Evolutionary conservation across 257 asterid genomes (phyloP).

Genomic region (Fraxinus anomala): DNA sequence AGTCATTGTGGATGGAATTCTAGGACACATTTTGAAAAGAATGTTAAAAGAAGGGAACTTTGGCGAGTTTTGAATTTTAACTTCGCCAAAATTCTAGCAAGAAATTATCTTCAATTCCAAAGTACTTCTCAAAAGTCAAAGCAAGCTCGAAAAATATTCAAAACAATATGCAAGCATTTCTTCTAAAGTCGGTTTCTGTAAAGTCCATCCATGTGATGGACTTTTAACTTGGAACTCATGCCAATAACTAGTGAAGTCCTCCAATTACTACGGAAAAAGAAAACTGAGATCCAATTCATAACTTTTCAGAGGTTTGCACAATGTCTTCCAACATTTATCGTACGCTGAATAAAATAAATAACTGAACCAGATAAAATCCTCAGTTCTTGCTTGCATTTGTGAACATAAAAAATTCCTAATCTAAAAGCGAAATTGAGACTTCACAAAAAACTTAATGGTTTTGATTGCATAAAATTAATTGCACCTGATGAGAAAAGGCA

Average conservation of each 20-base stretch:
- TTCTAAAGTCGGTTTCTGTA: neutral
- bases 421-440: neutral
- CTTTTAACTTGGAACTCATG: neutral
- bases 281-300: constrained; percentile 5
- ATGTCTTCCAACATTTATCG: neutral
- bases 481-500: neutral
- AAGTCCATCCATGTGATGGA: neutral
- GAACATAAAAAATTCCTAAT: neutral
- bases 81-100: neutral
- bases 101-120: neutral
- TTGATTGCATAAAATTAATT: neutral
- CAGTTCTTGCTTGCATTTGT: neutral
- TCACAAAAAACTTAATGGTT: neutral
- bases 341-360: neutral
- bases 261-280: neutral
- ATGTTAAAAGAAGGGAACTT: neutral
- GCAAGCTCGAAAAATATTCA: neutral
- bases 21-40: neutral
- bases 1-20: neutral
- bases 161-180: neutral
- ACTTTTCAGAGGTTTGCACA: neutral
- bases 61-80: neutral
- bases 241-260: neutral
- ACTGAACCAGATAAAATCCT: neutral
- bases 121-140: neutral